Evolutionary conservation across 148 eudicot species (phyloP), one percentile per base, ranked within the genome.

Genomic region (Beta vulgaris): DNA sequence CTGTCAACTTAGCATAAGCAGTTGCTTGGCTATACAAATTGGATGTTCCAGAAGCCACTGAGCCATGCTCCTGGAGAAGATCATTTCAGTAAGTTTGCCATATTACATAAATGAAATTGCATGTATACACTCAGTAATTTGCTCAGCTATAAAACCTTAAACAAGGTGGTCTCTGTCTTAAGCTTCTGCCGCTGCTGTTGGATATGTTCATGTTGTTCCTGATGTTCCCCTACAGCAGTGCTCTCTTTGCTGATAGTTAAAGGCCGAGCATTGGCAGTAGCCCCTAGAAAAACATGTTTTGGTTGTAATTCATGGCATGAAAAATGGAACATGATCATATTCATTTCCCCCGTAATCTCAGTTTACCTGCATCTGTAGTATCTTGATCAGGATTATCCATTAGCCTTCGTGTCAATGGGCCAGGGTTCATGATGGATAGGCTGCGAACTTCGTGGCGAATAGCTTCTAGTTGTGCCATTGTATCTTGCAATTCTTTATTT

Each of bases 401-500:
- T 61, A 95, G 75, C 76, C 88, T 87, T 69, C 86, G 89, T 53
- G 92, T 86, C 84, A 91, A 7, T 57, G 92, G 91, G 71, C 97
- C 92, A 75, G 97, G 94, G 81, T 92, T 92, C 88, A 95, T 84
- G 74, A 90, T 82, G 62, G 97, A 92, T 54, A 89, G 49, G 39
- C 88, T 81, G 67, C 92, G 91, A 63, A 92, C 82, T 84, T 90
- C 97, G 83, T 92, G 85, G 36, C 96, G 97, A 65, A 95, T 91
- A 46, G 99, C 97, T 62, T 95, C 97, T 77, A 91, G 79, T 74
- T 95, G 97, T 40, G 99, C 89, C 83, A 91, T 88, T 35, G 96
- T 85, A 73, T 95, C 97, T 90, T 90, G 91, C 73, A 95, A 81
- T 81, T 95, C 99, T 85, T 92, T 95, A 79, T 92, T 96, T 69